Evolutionary conservation across 2,329 filamentous ascomycete species (phyloP).

Genomic region (Claviceps sorghi): DNA sequence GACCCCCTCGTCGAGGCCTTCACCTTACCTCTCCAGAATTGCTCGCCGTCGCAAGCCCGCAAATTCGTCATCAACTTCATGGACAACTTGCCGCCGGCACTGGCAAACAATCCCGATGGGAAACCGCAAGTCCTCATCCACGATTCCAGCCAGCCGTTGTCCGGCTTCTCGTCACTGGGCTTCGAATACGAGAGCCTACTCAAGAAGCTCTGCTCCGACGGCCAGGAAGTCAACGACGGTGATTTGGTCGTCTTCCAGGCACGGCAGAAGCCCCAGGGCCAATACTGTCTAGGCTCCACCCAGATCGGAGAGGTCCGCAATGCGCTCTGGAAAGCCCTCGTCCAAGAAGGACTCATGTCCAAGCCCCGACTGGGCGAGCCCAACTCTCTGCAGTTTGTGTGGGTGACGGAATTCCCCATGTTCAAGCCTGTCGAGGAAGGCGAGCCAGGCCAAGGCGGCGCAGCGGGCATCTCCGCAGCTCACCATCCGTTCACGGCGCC

Average conservation of each 20-base stretch:
- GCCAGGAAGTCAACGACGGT: constrained; percentile 39
- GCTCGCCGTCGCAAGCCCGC: constrained; percentile 37
- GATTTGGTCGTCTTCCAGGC: constrained; percentile 75
- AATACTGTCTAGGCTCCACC: constrained; percentile 43
- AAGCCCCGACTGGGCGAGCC: constrained; percentile 22
- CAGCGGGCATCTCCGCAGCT: constrained; percentile 67
- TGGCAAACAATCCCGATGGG: constrained; percentile 58
- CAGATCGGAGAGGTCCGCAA: constrained; percentile 58
- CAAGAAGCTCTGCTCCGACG: constrained; percentile 12
- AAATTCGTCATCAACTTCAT: constrained; percentile 57
- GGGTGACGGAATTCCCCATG: constrained; percentile 84
- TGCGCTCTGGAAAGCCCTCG: constrained; percentile 53
- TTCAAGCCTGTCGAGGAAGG: constrained; percentile 59
- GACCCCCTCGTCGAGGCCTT: constrained; percentile 63
- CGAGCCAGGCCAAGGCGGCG: constrained; percentile 65
- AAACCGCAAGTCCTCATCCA: constrained; percentile 65
- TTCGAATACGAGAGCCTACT: constrained; percentile 45
- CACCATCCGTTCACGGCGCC: constrained; percentile 96
- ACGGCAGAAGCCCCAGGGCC: constrained; percentile 48
- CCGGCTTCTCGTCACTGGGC: constrained; percentile 64
- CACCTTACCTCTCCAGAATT: constrained; percentile 44
- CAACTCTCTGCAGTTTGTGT: constrained; percentile 51
- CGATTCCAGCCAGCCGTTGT: constrained; percentile 58
- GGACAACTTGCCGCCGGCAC: constrained; percentile 42
- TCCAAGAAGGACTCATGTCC: constrained; percentile 44